A percentile compares a stretch with the other conserved stretches of the same genome.
phyloP scores from a whole-genome alignment of 345 rosid species.

The Theobroma cacao region DNA sequence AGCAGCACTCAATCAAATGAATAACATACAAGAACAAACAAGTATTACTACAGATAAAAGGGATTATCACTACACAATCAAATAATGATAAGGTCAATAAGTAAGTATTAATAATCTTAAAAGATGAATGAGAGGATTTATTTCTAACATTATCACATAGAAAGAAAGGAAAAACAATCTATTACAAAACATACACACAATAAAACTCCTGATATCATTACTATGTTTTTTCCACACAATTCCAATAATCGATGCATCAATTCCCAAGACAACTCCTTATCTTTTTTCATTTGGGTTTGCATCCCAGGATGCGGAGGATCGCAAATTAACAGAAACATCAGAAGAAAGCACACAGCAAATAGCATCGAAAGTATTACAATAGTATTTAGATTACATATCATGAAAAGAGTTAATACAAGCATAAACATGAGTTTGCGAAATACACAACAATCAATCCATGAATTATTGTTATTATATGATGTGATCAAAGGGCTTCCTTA shows the following conservation, averaged over 20 bases:
- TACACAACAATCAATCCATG: background rate
- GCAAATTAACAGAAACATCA: background rate
- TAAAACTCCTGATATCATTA: background rate
- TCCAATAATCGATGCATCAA: background rate
- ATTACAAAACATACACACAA: background rate
- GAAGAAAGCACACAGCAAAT: background rate
- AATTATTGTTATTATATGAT: conserved; percentile 1
- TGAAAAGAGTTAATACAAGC: background rate
- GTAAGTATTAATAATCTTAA: background rate
- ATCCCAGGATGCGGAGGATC: background rate
- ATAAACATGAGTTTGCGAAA: background rate
- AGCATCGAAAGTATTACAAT: background rate
- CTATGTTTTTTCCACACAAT: background rate
- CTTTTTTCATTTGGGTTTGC: background rate
- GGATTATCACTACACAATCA: background rate
- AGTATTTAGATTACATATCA: background rate
- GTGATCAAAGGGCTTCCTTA: conserved; percentile 39
- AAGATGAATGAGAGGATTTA: background rate
- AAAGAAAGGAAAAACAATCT: no score
- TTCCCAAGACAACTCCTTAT: background rate
- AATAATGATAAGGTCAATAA: background rate
- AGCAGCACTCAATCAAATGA: background rate
- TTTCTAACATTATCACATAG: background rate
- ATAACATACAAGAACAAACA: background rate
- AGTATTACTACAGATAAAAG: background rate